Percentiles rank a stretch among this genome's conserved stretches.
Conservation (phyloP, 345 rosid genomes). For the Eucalyptus pauciflora region DNA sequence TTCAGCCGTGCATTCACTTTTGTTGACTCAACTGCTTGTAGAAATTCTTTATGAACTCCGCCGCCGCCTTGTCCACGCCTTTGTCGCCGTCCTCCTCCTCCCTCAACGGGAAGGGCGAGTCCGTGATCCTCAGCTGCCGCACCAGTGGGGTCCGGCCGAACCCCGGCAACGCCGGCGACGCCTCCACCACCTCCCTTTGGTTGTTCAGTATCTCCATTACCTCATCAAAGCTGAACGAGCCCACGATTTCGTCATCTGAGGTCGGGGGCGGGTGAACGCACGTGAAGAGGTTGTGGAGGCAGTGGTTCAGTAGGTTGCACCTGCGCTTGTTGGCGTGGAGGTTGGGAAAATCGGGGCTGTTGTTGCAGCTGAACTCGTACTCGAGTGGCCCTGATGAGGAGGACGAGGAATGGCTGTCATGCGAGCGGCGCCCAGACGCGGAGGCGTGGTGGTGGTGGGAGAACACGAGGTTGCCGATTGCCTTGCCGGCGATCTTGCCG, state of each 20-base stretch:
- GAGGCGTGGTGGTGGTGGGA: constrained; percentile 29
- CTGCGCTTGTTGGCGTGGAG: constrained; percentile 5
- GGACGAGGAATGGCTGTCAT: neutral
- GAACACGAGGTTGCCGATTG: constrained; percentile 50
- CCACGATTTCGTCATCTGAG: constrained; percentile 19
- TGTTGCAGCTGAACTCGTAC: constrained; percentile 95
- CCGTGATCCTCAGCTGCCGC: constrained; percentile 79
- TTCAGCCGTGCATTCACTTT: constrained; percentile 5
- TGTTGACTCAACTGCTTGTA: constrained; percentile 59
- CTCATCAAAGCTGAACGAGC: constrained; percentile 23
- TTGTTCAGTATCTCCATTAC: constrained; percentile 52
- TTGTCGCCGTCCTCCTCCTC: constrained; percentile 39
- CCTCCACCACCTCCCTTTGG: constrained; percentile 14
- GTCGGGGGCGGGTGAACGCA: constrained; percentile 60
- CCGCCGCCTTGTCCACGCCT: constrained; percentile 61
- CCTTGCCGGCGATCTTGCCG: constrained; percentile 63
- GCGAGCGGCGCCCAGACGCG: neutral
- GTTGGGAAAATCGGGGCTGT: constrained; percentile 32
- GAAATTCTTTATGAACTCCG: constrained; percentile 75
- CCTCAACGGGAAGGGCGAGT: constrained; percentile 80
- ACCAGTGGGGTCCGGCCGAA: constrained; percentile 71
- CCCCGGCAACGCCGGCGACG: constrained; percentile 75
- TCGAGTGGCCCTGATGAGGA: constrained; percentile 8
- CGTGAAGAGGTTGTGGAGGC: constrained; percentile 27
- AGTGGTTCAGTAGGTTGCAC: constrained; percentile 9